Evolutionary conservation across 179 eudicot genomes (phyloP), one percentile per base, ranked within the genome.

Genomic region (Silene coronaria): DNA sequence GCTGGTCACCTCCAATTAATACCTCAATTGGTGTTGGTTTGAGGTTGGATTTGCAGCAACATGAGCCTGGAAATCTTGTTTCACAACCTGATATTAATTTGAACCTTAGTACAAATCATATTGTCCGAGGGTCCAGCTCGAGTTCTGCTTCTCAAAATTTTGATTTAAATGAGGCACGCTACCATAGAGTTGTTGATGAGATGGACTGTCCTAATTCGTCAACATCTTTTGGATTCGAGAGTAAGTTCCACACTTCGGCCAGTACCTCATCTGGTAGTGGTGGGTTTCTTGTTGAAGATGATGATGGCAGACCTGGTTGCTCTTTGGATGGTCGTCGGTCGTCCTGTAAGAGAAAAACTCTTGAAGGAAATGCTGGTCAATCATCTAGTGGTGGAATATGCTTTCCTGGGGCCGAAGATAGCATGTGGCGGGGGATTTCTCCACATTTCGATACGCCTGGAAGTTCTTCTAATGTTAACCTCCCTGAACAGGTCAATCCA

Each of bases 331-430:
- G 86, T 67, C 88, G 91, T 11, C 90, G 87, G 42, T 60, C 82
- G 27, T 86, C 97, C 13, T 83, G 96, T 78, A 94, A 94, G 84
- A 82, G 97, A 68, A 94, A 94, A 82, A 82, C 87, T 55, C 75
- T 87, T 74, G 97, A 92, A 81, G 91, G 83, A 48, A 81, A 80
- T 75, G 76, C 59, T 26, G 93, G 93, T 30, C 96, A 88, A 76
- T 89, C 98, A 48, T 94, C 97, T 74, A 76, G 75, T 71, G 71
- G 86, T 84, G 94, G 91, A 72, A 84, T 53, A 74, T 79, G 51
- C 74, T 86, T 82, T 75, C 85, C 86, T 26, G 78, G 83, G 62
- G 76, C 77, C 60, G 92, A 86, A 59, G 71, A 78, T 74, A 71
- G 79, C 77, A 70, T 69, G 67, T 85, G 90, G 91, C 88, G 79